These are phyloP conservation scores for Stephanodiscus minutulus DNA, from an alignment of 108 stramenopile species.

Conservation along the genomic window DNA sequence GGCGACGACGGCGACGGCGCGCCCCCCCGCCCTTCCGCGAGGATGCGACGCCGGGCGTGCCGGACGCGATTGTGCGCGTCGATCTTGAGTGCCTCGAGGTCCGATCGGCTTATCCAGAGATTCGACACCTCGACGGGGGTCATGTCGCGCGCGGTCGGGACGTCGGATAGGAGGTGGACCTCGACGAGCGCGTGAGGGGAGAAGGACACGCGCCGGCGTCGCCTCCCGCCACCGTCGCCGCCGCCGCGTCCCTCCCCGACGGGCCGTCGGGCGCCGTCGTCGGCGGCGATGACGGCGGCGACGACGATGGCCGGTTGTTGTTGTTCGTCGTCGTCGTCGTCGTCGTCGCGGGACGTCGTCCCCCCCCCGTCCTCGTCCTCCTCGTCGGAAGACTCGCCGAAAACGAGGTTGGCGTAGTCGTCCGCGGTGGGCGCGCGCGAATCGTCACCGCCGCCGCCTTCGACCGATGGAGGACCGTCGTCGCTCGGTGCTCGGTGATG, in stretches of 20 bases:
- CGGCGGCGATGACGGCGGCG: too few species aligned
- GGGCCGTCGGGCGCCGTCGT: neutral
- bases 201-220: slow-evolving; percentile 41
- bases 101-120: slow-evolving; percentile 23
- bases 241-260: neutral
- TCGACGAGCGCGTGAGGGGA: slow-evolving; percentile 3
- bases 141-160: slow-evolving; percentile 25
- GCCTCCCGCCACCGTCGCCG: too few species aligned
- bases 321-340: neutral
- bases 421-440: slow-evolving; percentile 27
- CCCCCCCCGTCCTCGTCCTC: slow-evolving; percentile 29
- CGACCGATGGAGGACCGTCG: neutral
- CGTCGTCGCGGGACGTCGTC: neutral
- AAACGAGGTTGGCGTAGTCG: slow-evolving; percentile 40
- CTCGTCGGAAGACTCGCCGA: slow-evolving; percentile 24
- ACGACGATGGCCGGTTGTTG: neutral
- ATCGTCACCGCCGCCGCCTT: slow-evolving; percentile 6
- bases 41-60: slow-evolving; percentile 16
- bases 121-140: slow-evolving; percentile 26
- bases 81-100: slow-evolving; percentile 23
- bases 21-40: neutral
- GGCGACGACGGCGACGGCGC: too few species aligned
- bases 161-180: slow-evolving; percentile 23
- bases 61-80: slow-evolving; percentile 25
- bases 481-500: neutral